phyloP scores from a whole-genome alignment of 495 filamentous ascomycete species.

The Podospora bellae-mahoneyi region DNA sequence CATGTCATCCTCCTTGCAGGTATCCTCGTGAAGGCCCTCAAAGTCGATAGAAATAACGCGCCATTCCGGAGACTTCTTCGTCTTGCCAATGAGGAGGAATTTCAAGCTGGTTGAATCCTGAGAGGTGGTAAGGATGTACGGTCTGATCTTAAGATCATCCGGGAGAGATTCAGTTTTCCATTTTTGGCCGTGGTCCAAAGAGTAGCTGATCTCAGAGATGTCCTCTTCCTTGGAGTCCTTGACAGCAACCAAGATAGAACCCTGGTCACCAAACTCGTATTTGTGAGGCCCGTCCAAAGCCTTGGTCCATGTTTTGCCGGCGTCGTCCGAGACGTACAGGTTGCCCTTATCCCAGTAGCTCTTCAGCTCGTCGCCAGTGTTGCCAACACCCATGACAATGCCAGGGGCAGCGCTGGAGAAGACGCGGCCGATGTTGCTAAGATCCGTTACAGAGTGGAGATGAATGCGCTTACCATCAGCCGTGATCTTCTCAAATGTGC shows the following conservation, averaged over 20 bases:
- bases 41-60: constrained; percentile 78
- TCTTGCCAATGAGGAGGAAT: constrained; percentile 68
- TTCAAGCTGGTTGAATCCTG: constrained; percentile 88
- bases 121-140: constrained; percentile 73
- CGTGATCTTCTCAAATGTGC: constrained; percentile 59
- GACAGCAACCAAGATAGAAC: constrained; percentile 79
- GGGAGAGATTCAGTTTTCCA: constrained; percentile 68
- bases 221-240: constrained; percentile 63
- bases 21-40: constrained; percentile 69
- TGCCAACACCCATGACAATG: constrained; percentile 87
- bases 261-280: constrained; percentile 92
- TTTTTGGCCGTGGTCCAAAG: constrained; percentile 77
- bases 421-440: constrained; percentile 74
- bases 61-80: constrained; percentile 43
- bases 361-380: constrained; percentile 70
- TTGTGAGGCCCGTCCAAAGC: constrained; percentile 79
- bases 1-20: constrained; percentile 77
- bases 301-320: constrained; percentile 75
- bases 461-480: constrained; percentile 65
- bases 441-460: constrained; percentile 83
- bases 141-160: constrained; percentile 58
- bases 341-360: constrained; percentile 61
- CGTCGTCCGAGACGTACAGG: constrained; percentile 87
- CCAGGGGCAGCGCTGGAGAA: constrained; percentile 93
- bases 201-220: constrained; percentile 62